Conservation (phyloP, 169 alveolate species). For the Plasmodium vivax region DNA sequence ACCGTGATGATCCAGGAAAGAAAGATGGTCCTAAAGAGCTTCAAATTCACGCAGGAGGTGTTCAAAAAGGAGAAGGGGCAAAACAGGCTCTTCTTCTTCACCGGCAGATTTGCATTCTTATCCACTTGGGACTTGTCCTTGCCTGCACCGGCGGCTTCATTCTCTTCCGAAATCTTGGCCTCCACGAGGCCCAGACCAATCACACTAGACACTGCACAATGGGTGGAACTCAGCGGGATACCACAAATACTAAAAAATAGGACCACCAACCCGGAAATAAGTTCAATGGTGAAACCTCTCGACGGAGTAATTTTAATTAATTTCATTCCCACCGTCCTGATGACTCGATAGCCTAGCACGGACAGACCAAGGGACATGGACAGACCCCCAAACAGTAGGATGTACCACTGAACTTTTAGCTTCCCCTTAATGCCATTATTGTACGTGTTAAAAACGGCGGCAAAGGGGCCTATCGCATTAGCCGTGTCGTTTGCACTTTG, state of each 20-base stretch:
- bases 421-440: conserved; percentile 51
- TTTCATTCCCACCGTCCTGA: conserved; percentile 85
- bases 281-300: conserved; percentile 88
- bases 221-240: conserved; percentile 90
- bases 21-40: conserved; percentile 63
- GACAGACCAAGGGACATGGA: conserved; percentile 88
- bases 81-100: background rate
- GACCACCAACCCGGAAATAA: conserved; percentile 86
- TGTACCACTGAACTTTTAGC: conserved; percentile 84
- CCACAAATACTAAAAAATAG: conserved; percentile 86
- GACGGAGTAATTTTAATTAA: conserved; percentile 87
- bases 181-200: conserved; percentile 88
- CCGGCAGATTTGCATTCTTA: background rate
- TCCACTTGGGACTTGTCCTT: background rate
- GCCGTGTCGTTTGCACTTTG: conserved; percentile 91
- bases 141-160: background rate
- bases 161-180: conserved; percentile 25
- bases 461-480: conserved; percentile 88
- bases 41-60: conserved; percentile 67
- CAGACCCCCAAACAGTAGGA: conserved; percentile 86
- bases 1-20: conserved; percentile 73
- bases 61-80: conserved; percentile 31
- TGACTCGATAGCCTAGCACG: conserved; percentile 86
- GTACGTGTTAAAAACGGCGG: conserved; percentile 69
- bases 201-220: conserved; percentile 88